Evolutionary conservation across 208 protist genomes (phyloP).

Genomic region (Endotrypanum monterogeii): DNA sequence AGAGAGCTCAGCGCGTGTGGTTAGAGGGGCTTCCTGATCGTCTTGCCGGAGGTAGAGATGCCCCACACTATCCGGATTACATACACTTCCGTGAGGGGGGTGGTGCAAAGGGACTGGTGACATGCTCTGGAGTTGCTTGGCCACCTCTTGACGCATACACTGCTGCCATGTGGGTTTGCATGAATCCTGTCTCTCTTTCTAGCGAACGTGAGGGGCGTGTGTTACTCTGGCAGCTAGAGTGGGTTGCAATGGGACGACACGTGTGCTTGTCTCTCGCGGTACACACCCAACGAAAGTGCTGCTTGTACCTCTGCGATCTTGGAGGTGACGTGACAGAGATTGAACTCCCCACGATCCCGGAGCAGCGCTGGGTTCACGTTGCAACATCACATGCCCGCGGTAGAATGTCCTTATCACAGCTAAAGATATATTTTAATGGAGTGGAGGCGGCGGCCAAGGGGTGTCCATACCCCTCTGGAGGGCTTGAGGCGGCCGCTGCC

Average conservation of each 20-base stretch:
- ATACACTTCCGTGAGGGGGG: constrained; percentile 45
- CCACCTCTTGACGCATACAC: constrained; percentile 61
- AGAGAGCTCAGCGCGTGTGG: constrained; percentile 34
- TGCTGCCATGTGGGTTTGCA: constrained; percentile 46
- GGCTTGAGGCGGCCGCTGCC: constrained; percentile 26
- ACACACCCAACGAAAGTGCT: constrained; percentile 29
- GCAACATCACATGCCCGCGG: constrained; percentile 37
- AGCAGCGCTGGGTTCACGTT: constrained; percentile 54
- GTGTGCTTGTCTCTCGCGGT: constrained; percentile 32
- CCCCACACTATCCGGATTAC: constrained; percentile 24
- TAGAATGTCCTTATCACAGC: constrained; percentile 38
- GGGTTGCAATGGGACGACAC: constrained; percentile 28
- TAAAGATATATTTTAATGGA: constrained; percentile 51
- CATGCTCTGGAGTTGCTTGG: constrained; percentile 43
- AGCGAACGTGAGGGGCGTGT: constrained; percentile 22
- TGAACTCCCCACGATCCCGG: constrained; percentile 52
- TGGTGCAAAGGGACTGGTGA: constrained; percentile 38
- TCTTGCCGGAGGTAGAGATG: not conserved
- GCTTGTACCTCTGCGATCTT: constrained; percentile 34
- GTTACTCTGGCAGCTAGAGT: constrained; percentile 48
- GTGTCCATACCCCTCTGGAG: constrained; percentile 37
- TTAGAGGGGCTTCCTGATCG: constrained; percentile 23
- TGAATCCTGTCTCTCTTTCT: constrained; percentile 24
- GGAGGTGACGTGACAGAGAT: constrained; percentile 30
- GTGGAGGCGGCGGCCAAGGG: constrained; percentile 30